phyloP scores from a whole-genome alignment of 2,329 filamentous ascomycete genomes.

The Fusarium sp. region DNA sequence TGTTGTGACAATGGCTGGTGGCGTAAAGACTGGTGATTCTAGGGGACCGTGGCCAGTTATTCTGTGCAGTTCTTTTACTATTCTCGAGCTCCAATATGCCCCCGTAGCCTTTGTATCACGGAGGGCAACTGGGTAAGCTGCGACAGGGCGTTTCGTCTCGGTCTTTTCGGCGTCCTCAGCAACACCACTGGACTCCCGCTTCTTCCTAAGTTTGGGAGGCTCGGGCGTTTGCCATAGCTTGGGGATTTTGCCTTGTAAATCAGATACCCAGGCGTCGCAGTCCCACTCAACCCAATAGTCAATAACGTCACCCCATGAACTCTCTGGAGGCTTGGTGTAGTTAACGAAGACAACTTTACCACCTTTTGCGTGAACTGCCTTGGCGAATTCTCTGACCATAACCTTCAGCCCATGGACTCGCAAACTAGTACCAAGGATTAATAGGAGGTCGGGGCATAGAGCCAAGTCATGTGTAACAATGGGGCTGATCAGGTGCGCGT shows the following conservation, averaged over 20 bases:
- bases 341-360: constrained; percentile 80
- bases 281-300: constrained; percentile 82
- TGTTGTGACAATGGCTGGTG: constrained; percentile 7
- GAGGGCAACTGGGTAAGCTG: constrained; percentile 53
- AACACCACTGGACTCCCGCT: constrained; percentile 44
- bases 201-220: constrained; percentile 54
- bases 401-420: constrained; percentile 77
- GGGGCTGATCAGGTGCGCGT: constrained; percentile 72
- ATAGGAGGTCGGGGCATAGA: constrained; percentile 71
- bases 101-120: constrained; percentile 59
- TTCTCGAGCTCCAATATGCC: constrained; percentile 57
- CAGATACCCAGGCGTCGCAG: constrained; percentile 76
- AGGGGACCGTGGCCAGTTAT: constrained; percentile 45
- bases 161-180: constrained; percentile 40
- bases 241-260: constrained; percentile 67
- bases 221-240: constrained; percentile 67
- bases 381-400: constrained; percentile 76
- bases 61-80: constrained; percentile 51
- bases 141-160: constrained; percentile 46
- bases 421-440: constrained; percentile 77
- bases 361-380: constrained; percentile 72
- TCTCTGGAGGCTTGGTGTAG: constrained; percentile 76
- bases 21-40: constrained; percentile 29
- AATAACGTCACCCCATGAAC: constrained; percentile 76
- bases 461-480: constrained; percentile 74